These are phyloP conservation scores for Ascobolus immersus DNA, from an alignment of 495 filamentous ascomycete genomes.

Conservation along the genomic window DNA sequence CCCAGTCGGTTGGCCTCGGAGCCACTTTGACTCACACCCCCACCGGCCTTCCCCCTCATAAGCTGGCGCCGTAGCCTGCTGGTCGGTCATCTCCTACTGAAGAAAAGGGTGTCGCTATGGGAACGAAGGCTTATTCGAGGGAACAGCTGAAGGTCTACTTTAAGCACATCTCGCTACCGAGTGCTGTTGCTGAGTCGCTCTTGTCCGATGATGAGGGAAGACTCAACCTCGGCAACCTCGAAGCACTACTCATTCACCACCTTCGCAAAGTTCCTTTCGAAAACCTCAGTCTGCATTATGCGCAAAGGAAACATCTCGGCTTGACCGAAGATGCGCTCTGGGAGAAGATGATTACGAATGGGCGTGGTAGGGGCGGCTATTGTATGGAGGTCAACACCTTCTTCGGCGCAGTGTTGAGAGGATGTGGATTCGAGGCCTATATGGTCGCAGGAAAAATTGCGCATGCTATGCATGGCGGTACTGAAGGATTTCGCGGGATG, in stretches of 20 bases:
- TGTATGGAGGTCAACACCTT: conserved; percentile 54
- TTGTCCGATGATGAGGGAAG: too few species aligned
- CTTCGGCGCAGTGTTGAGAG: conserved; percentile 36
- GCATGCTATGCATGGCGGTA: too few species aligned
- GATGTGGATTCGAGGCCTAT: conserved; percentile 34
- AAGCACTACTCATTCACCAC: conserved; percentile 23
- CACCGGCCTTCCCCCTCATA: too few species aligned
- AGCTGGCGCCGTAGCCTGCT: too few species aligned
- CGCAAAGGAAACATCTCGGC: conserved; percentile 23
- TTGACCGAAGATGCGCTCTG: conserved; percentile 34
- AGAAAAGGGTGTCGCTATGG: too few species aligned
- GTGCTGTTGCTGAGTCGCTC: conserved; percentile 1
- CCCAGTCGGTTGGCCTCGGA: too few species aligned
- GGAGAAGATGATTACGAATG: conserved; percentile 39
- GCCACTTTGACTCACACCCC: too few species aligned
- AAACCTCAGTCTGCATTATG: conserved; percentile 33
- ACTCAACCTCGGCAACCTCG: conserved; percentile 15
- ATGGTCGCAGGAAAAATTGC: too few species aligned
- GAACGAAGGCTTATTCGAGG: too few species aligned
- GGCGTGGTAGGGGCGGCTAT: conserved; percentile 39
- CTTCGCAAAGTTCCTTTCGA: conserved; percentile 44
- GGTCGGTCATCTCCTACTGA: too few species aligned
- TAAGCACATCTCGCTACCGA: conserved; percentile 1
- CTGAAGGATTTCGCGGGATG: conserved; percentile 10
- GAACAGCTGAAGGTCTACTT: conserved; percentile 5